phyloP scores from a whole-genome alignment of 202 grass and related monocot species.

The Setaria viridis region DNA sequence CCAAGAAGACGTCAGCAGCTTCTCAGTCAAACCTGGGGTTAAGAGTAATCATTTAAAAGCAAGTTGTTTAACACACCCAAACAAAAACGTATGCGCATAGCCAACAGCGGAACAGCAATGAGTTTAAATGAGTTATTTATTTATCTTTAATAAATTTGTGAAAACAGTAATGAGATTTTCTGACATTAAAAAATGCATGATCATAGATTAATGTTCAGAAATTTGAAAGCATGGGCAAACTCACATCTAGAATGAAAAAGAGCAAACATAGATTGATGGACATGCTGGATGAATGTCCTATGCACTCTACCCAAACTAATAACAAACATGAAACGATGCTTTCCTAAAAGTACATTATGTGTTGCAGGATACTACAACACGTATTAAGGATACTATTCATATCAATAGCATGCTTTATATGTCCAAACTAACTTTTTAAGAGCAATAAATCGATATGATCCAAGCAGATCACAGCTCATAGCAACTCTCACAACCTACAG shows the following conservation, averaged over 20 bases:
- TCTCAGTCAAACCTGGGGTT: slow-evolving; percentile 16
- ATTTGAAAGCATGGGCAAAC: background rate
- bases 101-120: background rate
- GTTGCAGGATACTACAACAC: background rate
- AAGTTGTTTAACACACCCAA: slow-evolving; percentile 19
- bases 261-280: background rate
- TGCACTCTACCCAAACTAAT: background rate
- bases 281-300: background rate
- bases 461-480: background rate
- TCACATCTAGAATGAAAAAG: background rate
- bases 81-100: background rate
- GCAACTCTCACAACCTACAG: background rate
- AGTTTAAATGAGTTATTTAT: background rate
- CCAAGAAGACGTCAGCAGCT: background rate
- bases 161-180: background rate
- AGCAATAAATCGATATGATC: background rate
- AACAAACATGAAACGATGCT: background rate
- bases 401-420: slow-evolving; percentile 5
- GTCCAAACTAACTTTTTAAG: background rate
- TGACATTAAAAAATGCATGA: slow-evolving; percentile 8
- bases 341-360: background rate
- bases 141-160: background rate
- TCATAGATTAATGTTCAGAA: background rate
- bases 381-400: background rate
- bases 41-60: slow-evolving; percentile 30